A percentile compares a stretch with the other conserved stretches of the same genome.
Conservation (phyloP, 768 basidiomycete species). For the Boletus rufocinnamomeus region DNA sequence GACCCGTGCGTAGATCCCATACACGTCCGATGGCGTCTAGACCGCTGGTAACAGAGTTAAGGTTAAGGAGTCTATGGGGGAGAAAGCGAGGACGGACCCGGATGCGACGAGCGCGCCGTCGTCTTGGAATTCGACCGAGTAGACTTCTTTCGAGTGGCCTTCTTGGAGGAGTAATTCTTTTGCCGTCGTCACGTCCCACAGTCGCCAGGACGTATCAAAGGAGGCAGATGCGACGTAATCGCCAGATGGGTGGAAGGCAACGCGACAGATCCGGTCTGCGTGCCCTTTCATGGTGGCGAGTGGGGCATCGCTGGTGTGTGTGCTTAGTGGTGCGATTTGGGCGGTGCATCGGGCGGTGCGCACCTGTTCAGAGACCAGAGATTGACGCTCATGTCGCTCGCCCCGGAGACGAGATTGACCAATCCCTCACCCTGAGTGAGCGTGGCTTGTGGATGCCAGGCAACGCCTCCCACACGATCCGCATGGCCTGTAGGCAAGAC, state of each 20-base stretch:
- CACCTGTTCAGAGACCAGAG: conserved; percentile 90
- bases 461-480: conserved; percentile 92
- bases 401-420: conserved; percentile 90
- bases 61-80: not conserved
- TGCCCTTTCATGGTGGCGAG: conserved; percentile 89
- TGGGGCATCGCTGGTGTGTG: conserved; percentile 67
- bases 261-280: conserved; percentile 85
- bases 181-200: conserved; percentile 89
- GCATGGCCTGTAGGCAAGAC: conserved; percentile 60
- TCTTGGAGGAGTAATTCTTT: conserved; percentile 90
- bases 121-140: conserved; percentile 92
- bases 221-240: conserved; percentile 92
- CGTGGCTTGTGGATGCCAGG: conserved; percentile 97
- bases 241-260: conserved; percentile 96
- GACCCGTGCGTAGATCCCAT: conserved; percentile 94
- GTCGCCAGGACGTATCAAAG: conserved; percentile 95
- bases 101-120: conserved; percentile 93
- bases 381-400: conserved; percentile 81
- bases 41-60: conserved; percentile 54
- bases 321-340: conserved; percentile 7
- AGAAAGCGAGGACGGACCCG: conserved; percentile 56
- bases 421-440: conserved; percentile 58
- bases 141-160: conserved; percentile 97
- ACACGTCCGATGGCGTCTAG: conserved; percentile 96
- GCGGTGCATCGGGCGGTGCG: conserved; percentile 16